Evolutionary conservation across 129 eudicot genomes (phyloP).

Genomic region (Flaveria trinervia): DNA sequence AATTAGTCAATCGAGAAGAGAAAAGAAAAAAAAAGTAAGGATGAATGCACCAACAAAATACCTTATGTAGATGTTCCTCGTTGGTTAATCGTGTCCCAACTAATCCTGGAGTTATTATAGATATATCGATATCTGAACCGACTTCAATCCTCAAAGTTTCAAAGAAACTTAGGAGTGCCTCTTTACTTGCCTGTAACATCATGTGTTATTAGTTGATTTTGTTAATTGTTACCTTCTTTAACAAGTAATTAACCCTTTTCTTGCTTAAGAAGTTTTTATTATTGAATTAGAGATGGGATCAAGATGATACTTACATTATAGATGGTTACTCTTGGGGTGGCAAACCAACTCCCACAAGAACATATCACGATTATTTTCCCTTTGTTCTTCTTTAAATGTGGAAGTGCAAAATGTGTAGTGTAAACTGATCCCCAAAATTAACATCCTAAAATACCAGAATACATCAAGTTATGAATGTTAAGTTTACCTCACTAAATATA

Average conservation of each 20-base stretch:
- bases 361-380: slow-evolving; percentile 54
- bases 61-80: slow-evolving; percentile 18
- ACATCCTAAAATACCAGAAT: slow-evolving; percentile 31
- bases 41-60: neutral
- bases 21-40: neutral
- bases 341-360: slow-evolving; percentile 53
- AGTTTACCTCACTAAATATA: no score
- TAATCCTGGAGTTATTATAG: slow-evolving; percentile 28
- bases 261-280: neutral
- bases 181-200: slow-evolving; percentile 34
- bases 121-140: slow-evolving; percentile 26
- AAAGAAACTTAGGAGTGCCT: slow-evolving; percentile 33
- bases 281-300: neutral
- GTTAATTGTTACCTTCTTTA: neutral
- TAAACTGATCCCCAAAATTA: slow-evolving; percentile 68
- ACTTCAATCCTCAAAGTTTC: slow-evolving; percentile 31
- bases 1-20: neutral
- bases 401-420: slow-evolving; percentile 53
- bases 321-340: slow-evolving; percentile 47
- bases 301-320: slow-evolving; percentile 42
- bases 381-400: slow-evolving; percentile 46
- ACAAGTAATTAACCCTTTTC: neutral
- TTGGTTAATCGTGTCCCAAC: slow-evolving; percentile 21
- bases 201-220: neutral
- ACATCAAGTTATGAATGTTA: no score